Evolutionary conservation across 495 filamentous ascomycete species (phyloP).

Genomic region (Barbatosphaeria neglecta): DNA sequence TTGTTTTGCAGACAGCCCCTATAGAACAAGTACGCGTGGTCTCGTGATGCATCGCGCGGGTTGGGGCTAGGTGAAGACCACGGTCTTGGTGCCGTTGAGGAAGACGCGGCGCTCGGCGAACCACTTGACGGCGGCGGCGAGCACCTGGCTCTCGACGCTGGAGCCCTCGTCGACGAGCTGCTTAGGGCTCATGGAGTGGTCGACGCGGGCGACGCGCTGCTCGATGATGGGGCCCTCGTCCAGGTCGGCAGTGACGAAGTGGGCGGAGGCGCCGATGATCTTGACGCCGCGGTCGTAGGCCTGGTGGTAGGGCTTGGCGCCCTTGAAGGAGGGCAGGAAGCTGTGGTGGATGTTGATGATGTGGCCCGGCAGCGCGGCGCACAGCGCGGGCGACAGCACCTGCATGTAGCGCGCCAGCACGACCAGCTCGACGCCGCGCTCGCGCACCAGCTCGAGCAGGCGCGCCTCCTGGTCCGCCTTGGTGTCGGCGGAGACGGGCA

Average conservation of each 20-base stretch:
- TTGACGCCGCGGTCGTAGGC: slow-evolving; percentile 68
- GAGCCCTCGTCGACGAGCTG: slow-evolving; percentile 59
- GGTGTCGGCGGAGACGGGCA: slow-evolving; percentile 58
- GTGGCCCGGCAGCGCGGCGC: slow-evolving; percentile 56
- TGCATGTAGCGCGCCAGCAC: slow-evolving; percentile 78
- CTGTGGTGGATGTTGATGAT: slow-evolving; percentile 80
- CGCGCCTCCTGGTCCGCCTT: slow-evolving; percentile 54
- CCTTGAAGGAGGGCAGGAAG: slow-evolving; percentile 71
- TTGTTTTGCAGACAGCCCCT: too few relatives aligned
- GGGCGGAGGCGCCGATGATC: slow-evolving; percentile 67
- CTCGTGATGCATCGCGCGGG: too few relatives aligned
- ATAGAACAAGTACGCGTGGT: too few relatives aligned
- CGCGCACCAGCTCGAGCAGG: slow-evolving; percentile 51
- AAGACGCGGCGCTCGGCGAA: slow-evolving; percentile 59
- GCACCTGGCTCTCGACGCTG: slow-evolving; percentile 63
- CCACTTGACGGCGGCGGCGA: slow-evolving; percentile 63
- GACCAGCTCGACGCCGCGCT: slow-evolving; percentile 57
- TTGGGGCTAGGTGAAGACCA: slow-evolving; percentile 50
- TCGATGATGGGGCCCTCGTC: slow-evolving; percentile 74
- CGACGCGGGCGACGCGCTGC: slow-evolving; percentile 58
- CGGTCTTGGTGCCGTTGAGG: slow-evolving; percentile 60
- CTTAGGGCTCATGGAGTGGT: slow-evolving; percentile 59
- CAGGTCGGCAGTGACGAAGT: slow-evolving; percentile 65
- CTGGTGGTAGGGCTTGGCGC: slow-evolving; percentile 72
- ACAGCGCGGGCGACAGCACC: slow-evolving; percentile 59